Conservation (phyloP, 306 rosid species). For the Quillaja saponaria region DNA sequence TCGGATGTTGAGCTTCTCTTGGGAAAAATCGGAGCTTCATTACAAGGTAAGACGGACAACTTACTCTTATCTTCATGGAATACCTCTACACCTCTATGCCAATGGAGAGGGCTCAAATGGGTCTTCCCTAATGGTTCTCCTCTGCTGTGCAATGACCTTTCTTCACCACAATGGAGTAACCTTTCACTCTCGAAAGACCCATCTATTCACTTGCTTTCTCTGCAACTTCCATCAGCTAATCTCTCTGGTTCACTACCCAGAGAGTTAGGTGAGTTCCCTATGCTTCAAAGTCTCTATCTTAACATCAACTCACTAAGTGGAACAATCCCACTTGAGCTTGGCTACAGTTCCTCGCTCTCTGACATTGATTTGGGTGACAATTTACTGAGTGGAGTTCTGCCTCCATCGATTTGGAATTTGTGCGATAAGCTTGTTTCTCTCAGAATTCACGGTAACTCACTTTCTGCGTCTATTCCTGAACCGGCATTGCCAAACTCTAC, state of each 20-base stretch:
- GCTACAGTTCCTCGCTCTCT: slow-evolving; percentile 69
- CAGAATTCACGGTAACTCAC: slow-evolving; percentile 55
- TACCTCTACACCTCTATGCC: slow-evolving; percentile 69
- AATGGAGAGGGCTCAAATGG: slow-evolving; percentile 98
- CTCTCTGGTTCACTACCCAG: slow-evolving; percentile 86
- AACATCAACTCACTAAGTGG: slow-evolving; percentile 72
- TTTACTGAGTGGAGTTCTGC: slow-evolving; percentile 52
- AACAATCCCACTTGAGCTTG: slow-evolving; percentile 81
- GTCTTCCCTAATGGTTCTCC: slow-evolving; percentile 62
- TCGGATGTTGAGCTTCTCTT: slow-evolving; percentile 74
- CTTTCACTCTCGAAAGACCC: slow-evolving; percentile 74
- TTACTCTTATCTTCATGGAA: slow-evolving; percentile 87
- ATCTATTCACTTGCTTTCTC: slow-evolving; percentile 64
- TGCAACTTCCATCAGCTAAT: slow-evolving; percentile 93
- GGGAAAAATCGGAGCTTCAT: slow-evolving; percentile 64
- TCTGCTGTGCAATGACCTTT: slow-evolving; percentile 59
- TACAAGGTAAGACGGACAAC: slow-evolving; percentile 69
- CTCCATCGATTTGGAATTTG: slow-evolving; percentile 86
- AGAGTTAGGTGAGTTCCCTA: slow-evolving; percentile 78
- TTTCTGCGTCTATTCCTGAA: slow-evolving; percentile 66
- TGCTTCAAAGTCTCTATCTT: slow-evolving; percentile 79
- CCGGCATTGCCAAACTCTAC: slow-evolving; percentile 85
- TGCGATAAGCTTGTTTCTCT: slow-evolving; percentile 78
- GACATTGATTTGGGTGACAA: slow-evolving; percentile 78
- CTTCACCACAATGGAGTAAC: slow-evolving; percentile 82